A percentile compares a stretch with the other conserved stretches of the same genome.
Conservation (phyloP, 148 eudicot genomes). For the Chenopodium formosanum region DNA sequence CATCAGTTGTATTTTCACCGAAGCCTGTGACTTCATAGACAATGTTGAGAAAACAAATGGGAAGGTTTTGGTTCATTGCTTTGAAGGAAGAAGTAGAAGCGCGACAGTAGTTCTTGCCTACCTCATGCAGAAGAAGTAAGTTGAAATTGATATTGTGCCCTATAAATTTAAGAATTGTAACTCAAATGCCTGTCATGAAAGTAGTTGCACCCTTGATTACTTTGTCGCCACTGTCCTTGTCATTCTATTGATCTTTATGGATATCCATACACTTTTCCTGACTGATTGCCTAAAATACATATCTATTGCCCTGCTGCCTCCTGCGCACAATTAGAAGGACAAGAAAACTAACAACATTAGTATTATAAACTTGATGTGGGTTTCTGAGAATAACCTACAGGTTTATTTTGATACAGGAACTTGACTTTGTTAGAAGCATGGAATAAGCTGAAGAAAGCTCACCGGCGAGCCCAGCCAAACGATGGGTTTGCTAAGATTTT, state of each 20-base stretch:
- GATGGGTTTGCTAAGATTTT: conserved; percentile 93
- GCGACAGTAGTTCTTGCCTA: conserved; percentile 88
- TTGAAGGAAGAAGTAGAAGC: conserved; percentile 98
- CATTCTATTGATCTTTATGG: not conserved
- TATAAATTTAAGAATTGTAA: not conserved
- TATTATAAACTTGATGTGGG: not conserved
- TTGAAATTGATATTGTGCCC: conserved; percentile 4
- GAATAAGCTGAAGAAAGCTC: conserved; percentile 77
- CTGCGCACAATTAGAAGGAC: not conserved
- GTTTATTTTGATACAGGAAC: conserved; percentile 49
- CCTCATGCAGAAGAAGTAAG: conserved; percentile 91
- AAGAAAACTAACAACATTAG: not conserved
- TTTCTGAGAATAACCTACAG: not conserved
- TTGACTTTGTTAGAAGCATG: conserved; percentile 75
- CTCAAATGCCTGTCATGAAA: not conserved
- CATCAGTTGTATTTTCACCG: conserved; percentile 75
- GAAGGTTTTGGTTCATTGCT: conserved; percentile 97
- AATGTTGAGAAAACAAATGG: conserved; percentile 68
- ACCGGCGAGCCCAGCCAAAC: conserved; percentile 93
- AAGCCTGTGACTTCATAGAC: conserved; percentile 74
- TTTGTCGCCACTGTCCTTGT: not conserved
- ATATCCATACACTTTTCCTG: not conserved
- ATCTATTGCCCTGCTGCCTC: not conserved
- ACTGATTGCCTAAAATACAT: not conserved
- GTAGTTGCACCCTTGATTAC: not conserved